Conservation (phyloP, 108 stramenopile genomes). For the Aurantiochytrium sp. region DNA sequence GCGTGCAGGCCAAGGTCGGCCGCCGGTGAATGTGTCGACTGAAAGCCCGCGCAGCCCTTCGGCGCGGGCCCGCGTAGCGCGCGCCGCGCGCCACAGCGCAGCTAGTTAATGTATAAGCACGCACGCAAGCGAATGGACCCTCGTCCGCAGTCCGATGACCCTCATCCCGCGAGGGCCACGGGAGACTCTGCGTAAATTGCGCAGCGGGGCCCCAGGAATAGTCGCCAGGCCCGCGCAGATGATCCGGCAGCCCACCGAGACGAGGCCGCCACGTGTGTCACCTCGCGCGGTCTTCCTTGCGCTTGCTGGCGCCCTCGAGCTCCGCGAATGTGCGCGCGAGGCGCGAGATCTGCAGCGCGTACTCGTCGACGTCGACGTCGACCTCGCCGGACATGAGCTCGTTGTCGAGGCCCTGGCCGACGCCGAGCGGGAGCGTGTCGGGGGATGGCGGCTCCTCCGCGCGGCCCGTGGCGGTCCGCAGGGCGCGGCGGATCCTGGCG, state of each 20-base stretch:
- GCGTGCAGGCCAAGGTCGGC: background rate
- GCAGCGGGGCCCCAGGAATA: too few species aligned
- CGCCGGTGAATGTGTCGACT: background rate
- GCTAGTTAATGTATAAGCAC: too few species aligned
- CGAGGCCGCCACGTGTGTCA: too few species aligned
- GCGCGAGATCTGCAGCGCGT: background rate
- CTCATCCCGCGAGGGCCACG: too few species aligned
- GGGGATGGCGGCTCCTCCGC: background rate
- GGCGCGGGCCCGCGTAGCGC: too few species aligned
- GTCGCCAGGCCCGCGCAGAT: too few species aligned
- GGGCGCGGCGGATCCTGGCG: background rate
- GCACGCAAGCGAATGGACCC: too few species aligned
- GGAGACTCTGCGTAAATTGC: too few species aligned
- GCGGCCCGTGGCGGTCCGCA: background rate
- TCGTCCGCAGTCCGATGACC: too few species aligned
- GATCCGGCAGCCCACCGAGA: too few species aligned
- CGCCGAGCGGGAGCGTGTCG: background rate
- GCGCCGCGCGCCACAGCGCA: too few species aligned
- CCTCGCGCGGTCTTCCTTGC: background rate
- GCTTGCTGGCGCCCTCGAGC: background rate
- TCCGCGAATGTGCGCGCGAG: background rate
- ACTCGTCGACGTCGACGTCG: conserved; percentile 13
- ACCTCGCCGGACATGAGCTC: background rate
- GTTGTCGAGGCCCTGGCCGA: conserved; percentile 7
- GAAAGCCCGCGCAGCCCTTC: too few species aligned